phyloP scores from a whole-genome alignment of 306 rosid genomes.

The Boehmeria nivea region DNA sequence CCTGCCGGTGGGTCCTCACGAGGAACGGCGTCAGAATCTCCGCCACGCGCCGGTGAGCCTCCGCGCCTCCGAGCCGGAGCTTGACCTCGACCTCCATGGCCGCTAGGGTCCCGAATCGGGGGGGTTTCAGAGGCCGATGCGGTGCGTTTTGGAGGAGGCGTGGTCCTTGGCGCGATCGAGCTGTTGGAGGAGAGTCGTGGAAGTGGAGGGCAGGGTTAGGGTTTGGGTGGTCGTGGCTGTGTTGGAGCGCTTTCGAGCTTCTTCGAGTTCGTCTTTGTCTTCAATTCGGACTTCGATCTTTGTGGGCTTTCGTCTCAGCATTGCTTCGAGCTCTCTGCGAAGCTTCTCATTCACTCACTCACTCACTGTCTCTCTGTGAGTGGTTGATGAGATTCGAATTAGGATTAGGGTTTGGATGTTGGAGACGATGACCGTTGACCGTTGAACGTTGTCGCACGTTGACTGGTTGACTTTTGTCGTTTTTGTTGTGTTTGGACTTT shows the following conservation, averaged over 20 bases:
- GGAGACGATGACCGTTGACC: not conserved
- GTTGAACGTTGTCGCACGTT: not conserved
- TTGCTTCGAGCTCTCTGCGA: conserved; percentile 17
- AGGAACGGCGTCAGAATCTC: conserved; percentile 51
- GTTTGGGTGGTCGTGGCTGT: conserved; percentile 13
- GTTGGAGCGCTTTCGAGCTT: conserved; percentile 55
- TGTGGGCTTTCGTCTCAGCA: conserved; percentile 67
- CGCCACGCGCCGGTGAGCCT: conserved; percentile 40
- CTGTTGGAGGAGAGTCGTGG: conserved; percentile 48
- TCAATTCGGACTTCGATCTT: conserved; percentile 65
- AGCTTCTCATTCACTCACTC: not conserved
- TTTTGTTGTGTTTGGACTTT: too few species aligned
- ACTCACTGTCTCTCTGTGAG: too few species aligned
- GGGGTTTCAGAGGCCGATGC: conserved; percentile 30
- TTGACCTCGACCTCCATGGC: conserved; percentile 60
- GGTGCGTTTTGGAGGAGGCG: conserved; percentile 29
- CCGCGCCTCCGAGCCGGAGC: conserved; percentile 54
- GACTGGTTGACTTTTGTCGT: too few species aligned
- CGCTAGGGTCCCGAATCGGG: not conserved
- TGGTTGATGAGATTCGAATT: not conserved
- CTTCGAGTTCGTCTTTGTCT: conserved; percentile 84
- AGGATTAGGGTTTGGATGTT: not conserved
- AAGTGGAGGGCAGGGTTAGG: conserved; percentile 31
- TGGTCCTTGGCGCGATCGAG: conserved; percentile 46
- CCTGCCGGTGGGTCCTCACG: conserved; percentile 56